These are phyloP conservation scores for Raddia guianensis DNA, from an alignment of 176 grass and related monocot species.

Conservation along the genomic window DNA sequence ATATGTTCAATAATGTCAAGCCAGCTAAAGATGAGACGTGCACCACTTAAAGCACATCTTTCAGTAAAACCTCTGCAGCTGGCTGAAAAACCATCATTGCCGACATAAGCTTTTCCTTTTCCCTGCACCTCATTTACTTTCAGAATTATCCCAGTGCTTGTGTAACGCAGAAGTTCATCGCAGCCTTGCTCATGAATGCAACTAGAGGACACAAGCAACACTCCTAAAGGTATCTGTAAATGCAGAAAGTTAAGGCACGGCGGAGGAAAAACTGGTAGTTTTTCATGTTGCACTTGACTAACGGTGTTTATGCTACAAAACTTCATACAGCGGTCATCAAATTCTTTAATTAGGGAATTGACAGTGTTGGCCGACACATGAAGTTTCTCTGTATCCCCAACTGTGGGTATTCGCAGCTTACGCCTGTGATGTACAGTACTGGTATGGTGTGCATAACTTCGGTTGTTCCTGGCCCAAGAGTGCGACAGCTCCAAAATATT, in stretches of 20 bases:
- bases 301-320: slow-evolving; percentile 1
- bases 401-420: slow-evolving; percentile 46
- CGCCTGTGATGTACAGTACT: slow-evolving; percentile 46
- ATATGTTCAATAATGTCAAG: slow-evolving; percentile 66
- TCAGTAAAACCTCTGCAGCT: slow-evolving; percentile 31
- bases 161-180: slow-evolving; percentile 60
- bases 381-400: slow-evolving; percentile 23
- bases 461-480: slow-evolving; percentile 48
- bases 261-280: slow-evolving; percentile 18
- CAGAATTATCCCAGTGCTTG: slow-evolving; percentile 54
- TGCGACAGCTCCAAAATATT: slow-evolving; percentile 62
- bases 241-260: slow-evolving; percentile 51
- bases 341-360: slow-evolving; percentile 49
- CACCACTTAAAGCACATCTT: slow-evolving; percentile 57
- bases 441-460: neutral
- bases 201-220: slow-evolving; percentile 54
- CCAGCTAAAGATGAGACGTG: slow-evolving; percentile 63
- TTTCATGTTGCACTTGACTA: slow-evolving; percentile 33
- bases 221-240: slow-evolving; percentile 63
- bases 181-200: slow-evolving; percentile 56
- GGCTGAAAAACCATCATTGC: slow-evolving; percentile 24
- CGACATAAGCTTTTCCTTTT: slow-evolving; percentile 29
- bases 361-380: slow-evolving; percentile 33
- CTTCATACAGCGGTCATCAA: slow-evolving; percentile 48
- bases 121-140: slow-evolving; percentile 40